These are phyloP conservation scores for Camellia sinensis DNA, from an alignment of 148 eudicot genomes.

Conservation along the genomic window DNA sequence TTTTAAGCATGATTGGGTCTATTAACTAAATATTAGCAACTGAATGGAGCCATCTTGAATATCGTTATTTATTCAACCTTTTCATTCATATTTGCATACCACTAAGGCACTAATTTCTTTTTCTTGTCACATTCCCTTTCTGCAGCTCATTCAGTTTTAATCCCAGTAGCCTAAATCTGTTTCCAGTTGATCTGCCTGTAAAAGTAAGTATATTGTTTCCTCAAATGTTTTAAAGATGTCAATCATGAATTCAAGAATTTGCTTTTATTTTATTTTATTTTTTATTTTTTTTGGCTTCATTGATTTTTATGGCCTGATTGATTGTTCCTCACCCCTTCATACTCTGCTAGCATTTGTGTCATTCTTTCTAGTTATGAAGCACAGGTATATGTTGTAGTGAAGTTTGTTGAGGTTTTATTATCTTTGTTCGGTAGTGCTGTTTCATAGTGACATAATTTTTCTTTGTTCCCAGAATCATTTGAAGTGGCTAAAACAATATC, in stretches of 20 bases:
- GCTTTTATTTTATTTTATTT: no score
- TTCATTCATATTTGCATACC: neutral
- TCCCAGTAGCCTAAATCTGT: conserved; percentile 67
- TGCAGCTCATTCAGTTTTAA: conserved; percentile 70
- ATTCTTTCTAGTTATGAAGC: no score
- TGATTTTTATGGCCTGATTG: conserved; percentile 1
- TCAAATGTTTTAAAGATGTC: neutral
- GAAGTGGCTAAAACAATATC: no score
- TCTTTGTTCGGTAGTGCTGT: no score
- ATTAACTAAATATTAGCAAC: neutral
- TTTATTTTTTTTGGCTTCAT: neutral
- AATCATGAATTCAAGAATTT: neutral
- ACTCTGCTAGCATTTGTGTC: neutral
- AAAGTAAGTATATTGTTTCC: conserved; percentile 41
- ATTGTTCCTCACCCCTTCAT: neutral
- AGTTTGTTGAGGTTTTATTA: no score
- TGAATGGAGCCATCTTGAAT: conserved; percentile 4
- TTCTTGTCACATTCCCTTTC: conserved; percentile 11
- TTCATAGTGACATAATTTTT: no score
- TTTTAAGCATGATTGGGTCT: neutral
- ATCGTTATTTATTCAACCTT: neutral
- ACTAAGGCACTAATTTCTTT: neutral
- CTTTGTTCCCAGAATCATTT: no score
- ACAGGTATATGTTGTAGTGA: no score
- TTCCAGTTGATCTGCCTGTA: conserved; percentile 49